Conservation (phyloP, 1,284 basidiomycete species). For the Rhodotorula sp. region DNA sequence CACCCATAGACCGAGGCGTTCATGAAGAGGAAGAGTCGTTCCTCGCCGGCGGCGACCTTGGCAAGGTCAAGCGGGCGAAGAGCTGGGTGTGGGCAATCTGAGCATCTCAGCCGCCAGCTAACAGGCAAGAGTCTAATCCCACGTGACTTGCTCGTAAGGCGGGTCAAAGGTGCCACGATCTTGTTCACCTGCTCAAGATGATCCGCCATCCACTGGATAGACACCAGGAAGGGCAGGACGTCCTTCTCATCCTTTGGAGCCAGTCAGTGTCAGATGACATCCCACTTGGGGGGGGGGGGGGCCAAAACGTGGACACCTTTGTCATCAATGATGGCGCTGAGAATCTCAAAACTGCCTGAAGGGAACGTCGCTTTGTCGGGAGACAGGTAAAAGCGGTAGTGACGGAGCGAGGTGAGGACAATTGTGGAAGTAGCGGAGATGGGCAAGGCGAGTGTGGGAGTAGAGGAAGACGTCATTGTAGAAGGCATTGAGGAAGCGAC, state of each 20-base stretch:
- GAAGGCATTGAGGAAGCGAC: slow-evolving; percentile 47
- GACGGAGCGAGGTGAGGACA: slow-evolving; percentile 41
- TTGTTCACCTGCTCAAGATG: slow-evolving; percentile 51
- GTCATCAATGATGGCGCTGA: slow-evolving; percentile 47
- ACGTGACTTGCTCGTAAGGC: slow-evolving; percentile 13
- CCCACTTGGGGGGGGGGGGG: slow-evolving; percentile 46
- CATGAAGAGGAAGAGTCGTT: slow-evolving; percentile 54
- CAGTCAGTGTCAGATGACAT: slow-evolving; percentile 38
- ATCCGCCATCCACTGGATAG: slow-evolving; percentile 51
- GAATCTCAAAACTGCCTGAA: slow-evolving; percentile 40
- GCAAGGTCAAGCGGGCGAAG: slow-evolving; percentile 48
- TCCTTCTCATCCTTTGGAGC: slow-evolving; percentile 48
- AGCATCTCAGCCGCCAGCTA: slow-evolving; percentile 50
- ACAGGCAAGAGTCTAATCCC: slow-evolving; percentile 4
- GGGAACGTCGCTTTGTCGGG: slow-evolving; percentile 43
- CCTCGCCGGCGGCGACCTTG: slow-evolving; percentile 15
- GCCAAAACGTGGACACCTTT: slow-evolving; percentile 45
- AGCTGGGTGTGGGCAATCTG: slow-evolving; percentile 43
- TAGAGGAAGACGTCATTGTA: slow-evolving; percentile 51
- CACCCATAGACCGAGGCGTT: slow-evolving; percentile 51
- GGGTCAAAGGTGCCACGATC: slow-evolving; percentile 2
- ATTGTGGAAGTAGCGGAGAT: slow-evolving; percentile 45
- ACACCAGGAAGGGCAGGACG: slow-evolving; percentile 52
- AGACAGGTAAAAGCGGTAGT: slow-evolving; percentile 42
- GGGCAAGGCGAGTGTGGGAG: slow-evolving; percentile 45